These are phyloP conservation scores for Silene coronaria DNA, from an alignment of 179 eudicot genomes.

Conservation along the genomic window DNA sequence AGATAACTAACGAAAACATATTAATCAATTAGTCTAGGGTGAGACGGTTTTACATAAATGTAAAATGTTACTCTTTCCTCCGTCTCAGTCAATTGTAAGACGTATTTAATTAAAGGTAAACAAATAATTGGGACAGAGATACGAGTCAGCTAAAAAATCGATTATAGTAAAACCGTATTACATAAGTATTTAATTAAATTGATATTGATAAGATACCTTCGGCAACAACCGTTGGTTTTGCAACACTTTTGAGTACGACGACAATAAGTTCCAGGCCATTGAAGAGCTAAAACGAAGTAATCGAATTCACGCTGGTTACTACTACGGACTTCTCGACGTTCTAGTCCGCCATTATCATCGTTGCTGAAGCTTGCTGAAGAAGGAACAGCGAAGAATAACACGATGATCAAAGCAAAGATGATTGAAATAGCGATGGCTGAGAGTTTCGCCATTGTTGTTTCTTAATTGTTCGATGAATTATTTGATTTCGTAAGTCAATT, in stretches of 20 bases:
- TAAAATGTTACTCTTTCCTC: too few species aligned
- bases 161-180: too few species aligned
- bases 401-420: conserved; percentile 7
- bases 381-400: not conserved
- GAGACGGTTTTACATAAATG: too few species aligned
- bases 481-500: not conserved
- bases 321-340: not conserved
- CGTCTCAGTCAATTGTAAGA: too few species aligned
- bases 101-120: too few species aligned
- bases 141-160: too few species aligned
- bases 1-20: too few species aligned
- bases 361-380: conserved; percentile 8
- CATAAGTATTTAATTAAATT: too few species aligned
- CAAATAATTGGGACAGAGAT: too few species aligned
- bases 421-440: conserved; percentile 6
- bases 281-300: conserved; percentile 65
- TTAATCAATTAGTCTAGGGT: too few species aligned
- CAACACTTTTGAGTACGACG: conserved; percentile 55
- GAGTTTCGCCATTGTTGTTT: conserved; percentile 24
- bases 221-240: conserved; percentile 49
- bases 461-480: not conserved
- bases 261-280: conserved; percentile 80
- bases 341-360: not conserved
- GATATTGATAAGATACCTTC: not conserved
- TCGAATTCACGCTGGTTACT: conserved; percentile 58